These are phyloP conservation scores for Boletus sp. DNA, from an alignment of 768 basidiomycete genomes.

Conservation along the genomic window DNA sequence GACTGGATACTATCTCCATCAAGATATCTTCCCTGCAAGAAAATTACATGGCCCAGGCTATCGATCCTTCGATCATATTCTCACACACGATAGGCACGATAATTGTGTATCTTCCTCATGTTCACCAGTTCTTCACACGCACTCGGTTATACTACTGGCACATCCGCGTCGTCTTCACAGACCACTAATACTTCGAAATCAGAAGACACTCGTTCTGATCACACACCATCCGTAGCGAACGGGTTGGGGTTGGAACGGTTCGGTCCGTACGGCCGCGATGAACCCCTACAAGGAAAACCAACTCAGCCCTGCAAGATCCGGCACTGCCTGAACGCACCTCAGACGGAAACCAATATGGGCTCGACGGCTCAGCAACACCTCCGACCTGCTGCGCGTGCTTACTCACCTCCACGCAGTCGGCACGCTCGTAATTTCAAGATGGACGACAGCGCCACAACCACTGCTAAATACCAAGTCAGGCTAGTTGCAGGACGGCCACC, in stretches of 20 bases:
- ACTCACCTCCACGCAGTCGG: conserved; percentile 52
- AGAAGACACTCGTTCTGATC: not conserved
- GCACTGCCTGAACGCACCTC: conserved; percentile 48
- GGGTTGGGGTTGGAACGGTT: conserved; percentile 70
- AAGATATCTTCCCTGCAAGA: not conserved
- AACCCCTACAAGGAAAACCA: conserved; percentile 41
- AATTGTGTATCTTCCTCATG: conserved; percentile 60
- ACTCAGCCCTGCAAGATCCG: not conserved
- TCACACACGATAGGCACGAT: conserved; percentile 1
- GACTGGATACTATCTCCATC: not conserved
- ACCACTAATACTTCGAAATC: not conserved
- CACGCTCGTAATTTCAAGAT: conserved; percentile 53
- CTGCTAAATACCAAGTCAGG: conserved; percentile 21
- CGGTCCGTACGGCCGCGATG: conserved; percentile 73
- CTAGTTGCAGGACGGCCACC: conserved; percentile 25
- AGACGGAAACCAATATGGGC: conserved; percentile 69
- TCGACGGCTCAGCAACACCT: conserved; percentile 24
- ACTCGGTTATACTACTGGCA: conserved; percentile 64
- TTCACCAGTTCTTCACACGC: conserved; percentile 80
- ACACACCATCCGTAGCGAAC: conserved; percentile 53
- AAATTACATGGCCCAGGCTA: not conserved
- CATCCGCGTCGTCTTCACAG: conserved; percentile 47
- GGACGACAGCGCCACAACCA: conserved; percentile 57
- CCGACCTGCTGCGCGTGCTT: conserved; percentile 7
- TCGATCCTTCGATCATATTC: conserved; percentile 3